A percentile compares a stretch with the other conserved stretches of the same genome.
Evolutionary conservation across 2,329 filamentous ascomycete species (phyloP).

Genomic region (Colletotrichum sp.): DNA sequence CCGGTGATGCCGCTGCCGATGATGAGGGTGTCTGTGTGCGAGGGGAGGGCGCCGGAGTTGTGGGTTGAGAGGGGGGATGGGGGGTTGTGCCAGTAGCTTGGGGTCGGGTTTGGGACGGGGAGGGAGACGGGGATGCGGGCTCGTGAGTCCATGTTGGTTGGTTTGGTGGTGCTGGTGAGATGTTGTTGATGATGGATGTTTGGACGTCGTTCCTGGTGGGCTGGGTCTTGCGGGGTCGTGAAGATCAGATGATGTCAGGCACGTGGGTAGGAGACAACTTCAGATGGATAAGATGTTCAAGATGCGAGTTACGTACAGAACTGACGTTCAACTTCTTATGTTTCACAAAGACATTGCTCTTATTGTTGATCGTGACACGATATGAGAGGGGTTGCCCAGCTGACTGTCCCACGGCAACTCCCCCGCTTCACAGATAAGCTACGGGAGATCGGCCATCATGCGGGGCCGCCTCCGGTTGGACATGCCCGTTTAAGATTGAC

Average conservation of each 20-base stretch:
- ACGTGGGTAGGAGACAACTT: not conserved
- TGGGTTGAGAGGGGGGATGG: slow-evolving; percentile 38
- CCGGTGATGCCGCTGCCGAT: slow-evolving; percentile 63
- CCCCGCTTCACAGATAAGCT: not conserved
- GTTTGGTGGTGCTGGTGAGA: not conserved
- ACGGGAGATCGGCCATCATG: not conserved
- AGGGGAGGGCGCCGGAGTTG: slow-evolving; percentile 31
- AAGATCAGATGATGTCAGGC: not conserved
- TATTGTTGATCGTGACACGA: not conserved
- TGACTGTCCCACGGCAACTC: not conserved
- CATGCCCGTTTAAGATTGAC: not conserved
- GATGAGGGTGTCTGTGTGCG: slow-evolving; percentile 51
- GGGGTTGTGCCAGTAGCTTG: slow-evolving; percentile 51
- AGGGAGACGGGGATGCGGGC: slow-evolving; percentile 22
- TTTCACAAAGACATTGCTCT: not conserved
- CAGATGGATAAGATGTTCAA: not conserved
- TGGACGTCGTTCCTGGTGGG: not conserved
- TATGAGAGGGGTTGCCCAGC: not conserved
- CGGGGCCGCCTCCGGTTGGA: not conserved
- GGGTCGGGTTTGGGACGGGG: slow-evolving; percentile 46
- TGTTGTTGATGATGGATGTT: not conserved
- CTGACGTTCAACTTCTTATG: not conserved
- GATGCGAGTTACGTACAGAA: not conserved
- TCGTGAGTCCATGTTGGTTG: slow-evolving; percentile 1
- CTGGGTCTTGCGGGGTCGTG: not conserved